Evolutionary conservation across 139 green algal species (phyloP).

Genomic region (Chlorella vulgaris): DNA sequence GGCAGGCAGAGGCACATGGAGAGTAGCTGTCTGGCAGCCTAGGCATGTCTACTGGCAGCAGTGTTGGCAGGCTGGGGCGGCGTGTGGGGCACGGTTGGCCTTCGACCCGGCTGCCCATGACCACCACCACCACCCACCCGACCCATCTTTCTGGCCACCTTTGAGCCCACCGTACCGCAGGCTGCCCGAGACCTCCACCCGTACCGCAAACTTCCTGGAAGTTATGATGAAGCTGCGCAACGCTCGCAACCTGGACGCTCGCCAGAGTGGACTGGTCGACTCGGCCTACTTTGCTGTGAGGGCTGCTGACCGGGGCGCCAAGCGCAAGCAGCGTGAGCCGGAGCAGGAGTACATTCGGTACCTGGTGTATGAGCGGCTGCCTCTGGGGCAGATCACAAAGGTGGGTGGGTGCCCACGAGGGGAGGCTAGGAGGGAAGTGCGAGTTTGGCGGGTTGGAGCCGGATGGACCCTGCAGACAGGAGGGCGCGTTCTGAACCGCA

Average conservation of each 20-base stretch:
- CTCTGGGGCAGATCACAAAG: slow-evolving; percentile 50
- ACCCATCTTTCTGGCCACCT: neutral
- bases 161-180: slow-evolving; percentile 27
- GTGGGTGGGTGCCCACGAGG: slow-evolving; percentile 12
- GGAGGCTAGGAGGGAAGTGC: neutral
- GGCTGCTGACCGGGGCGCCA: slow-evolving; percentile 13
- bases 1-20: neutral
- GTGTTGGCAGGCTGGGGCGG: no score
- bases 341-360: slow-evolving; percentile 91
- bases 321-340: slow-evolving; percentile 56
- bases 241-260: slow-evolving; percentile 81
- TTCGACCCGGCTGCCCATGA: neutral
- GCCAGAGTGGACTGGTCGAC: slow-evolving; percentile 84
- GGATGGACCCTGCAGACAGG: neutral
- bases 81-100: no score
- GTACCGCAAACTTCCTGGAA: slow-evolving; percentile 88
- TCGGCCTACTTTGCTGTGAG: slow-evolving; percentile 78
- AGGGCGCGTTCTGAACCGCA: no score
- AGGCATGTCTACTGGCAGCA: no score
- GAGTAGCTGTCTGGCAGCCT: no score
- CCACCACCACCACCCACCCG: neutral
- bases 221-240: slow-evolving; percentile 91
- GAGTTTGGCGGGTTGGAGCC: neutral
- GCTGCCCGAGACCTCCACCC: slow-evolving; percentile 66
- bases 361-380: slow-evolving; percentile 81